Evolutionary conservation across 2,329 filamentous ascomycete genomes (phyloP).

Genomic region (Trichoderma atrobrunneum): DNA sequence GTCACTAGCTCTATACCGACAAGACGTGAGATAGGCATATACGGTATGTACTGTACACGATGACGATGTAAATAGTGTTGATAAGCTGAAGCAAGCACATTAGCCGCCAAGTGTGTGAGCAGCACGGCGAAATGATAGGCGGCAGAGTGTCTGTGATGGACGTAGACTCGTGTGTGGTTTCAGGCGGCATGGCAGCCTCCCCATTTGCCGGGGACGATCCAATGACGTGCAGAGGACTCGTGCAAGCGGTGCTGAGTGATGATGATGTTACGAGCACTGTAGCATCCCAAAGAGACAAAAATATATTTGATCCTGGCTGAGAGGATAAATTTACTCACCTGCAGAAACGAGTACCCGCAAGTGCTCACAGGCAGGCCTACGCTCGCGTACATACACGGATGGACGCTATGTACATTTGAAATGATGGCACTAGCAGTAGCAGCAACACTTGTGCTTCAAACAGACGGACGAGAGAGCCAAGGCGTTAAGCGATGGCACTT

Average conservation of each 20-base stretch:
- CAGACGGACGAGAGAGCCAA: background rate
- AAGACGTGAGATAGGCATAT: background rate
- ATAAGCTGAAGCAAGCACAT: background rate
- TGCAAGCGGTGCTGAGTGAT: background rate
- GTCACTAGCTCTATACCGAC: background rate
- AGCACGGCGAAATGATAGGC: background rate
- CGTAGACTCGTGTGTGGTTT: background rate
- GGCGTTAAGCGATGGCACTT: background rate
- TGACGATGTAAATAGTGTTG: background rate
- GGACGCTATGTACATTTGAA: background rate
- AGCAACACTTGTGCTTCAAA: background rate
- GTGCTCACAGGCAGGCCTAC: background rate
- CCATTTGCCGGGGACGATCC: background rate
- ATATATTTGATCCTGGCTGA: background rate
- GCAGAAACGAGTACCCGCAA: background rate
- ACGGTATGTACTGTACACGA: background rate
- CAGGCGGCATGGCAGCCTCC: background rate
- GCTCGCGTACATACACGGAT: background rate
- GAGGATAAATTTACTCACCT: background rate
- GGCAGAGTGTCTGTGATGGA: background rate
- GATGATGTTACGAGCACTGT: background rate
- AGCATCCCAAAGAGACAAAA: background rate
- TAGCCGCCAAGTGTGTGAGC: background rate
- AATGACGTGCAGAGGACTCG: constrained; percentile 3
- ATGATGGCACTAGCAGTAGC: background rate